Percentiles rank a stretch among this genome's conserved stretches.
These are phyloP conservation scores for Leucosporidium yakuticum DNA, from an alignment of 768 basidiomycete genomes.

Conservation along the genomic window DNA sequence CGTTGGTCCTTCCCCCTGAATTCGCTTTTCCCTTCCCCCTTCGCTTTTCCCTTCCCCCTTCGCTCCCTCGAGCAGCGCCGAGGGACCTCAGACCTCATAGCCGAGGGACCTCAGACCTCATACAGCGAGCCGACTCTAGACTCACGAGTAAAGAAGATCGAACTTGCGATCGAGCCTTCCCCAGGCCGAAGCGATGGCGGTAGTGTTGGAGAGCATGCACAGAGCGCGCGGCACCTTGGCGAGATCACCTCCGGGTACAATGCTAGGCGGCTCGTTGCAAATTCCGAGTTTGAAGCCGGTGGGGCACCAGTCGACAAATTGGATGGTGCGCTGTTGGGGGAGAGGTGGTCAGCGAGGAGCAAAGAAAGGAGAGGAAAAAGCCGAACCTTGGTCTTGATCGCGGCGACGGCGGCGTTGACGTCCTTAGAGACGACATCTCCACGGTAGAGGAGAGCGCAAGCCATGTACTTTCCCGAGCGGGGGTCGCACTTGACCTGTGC, in stretches of 20 bases:
- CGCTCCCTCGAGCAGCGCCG: too few relatives aligned
- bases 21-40: too few relatives aligned
- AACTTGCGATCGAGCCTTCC: slow-evolving; percentile 75
- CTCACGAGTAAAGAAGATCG: background rate
- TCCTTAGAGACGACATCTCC: slow-evolving; percentile 91
- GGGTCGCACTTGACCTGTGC: slow-evolving; percentile 86
- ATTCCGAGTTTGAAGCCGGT: slow-evolving; percentile 98
- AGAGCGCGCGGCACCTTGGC: slow-evolving; percentile 89
- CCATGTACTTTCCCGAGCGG: slow-evolving; percentile 94
- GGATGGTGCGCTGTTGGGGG: slow-evolving; percentile 72
- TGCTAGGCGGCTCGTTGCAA: slow-evolving; percentile 91
- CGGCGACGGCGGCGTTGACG: slow-evolving; percentile 81
- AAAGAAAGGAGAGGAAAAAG: too few relatives aligned
- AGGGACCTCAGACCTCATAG: too few relatives aligned
- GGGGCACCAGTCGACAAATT: slow-evolving; percentile 97
- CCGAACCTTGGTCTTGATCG: slow-evolving; percentile 65
- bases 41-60: too few relatives aligned
- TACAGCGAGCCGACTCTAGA: too few relatives aligned
- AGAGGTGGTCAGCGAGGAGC: too few relatives aligned
- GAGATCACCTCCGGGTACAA: slow-evolving; percentile 88
- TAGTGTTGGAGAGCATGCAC: slow-evolving; percentile 96
- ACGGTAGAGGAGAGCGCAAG: slow-evolving; percentile 42
- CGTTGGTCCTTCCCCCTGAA: too few relatives aligned
- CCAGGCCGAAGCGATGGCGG: slow-evolving; percentile 92
- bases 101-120: too few relatives aligned